Evolutionary conservation across 179 eudicot species (phyloP).

Genomic region (Amaranthus tricolor): DNA sequence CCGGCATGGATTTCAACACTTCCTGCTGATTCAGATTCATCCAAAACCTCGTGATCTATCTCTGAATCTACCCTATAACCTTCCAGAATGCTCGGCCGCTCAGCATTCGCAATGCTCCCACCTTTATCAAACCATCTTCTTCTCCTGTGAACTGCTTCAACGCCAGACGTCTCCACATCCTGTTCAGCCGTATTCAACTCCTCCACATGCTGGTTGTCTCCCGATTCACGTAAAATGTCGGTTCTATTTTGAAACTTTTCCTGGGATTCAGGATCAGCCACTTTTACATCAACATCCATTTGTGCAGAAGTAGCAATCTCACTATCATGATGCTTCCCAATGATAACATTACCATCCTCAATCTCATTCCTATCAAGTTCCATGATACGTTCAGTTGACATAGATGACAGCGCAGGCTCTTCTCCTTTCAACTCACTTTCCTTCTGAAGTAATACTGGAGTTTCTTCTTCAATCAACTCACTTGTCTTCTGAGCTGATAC

Average conservation of each 20-base stretch:
- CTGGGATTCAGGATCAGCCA: conserved; percentile 24
- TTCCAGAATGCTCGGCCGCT: conserved; percentile 34
- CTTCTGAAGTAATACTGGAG: conserved; percentile 16
- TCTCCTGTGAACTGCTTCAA: conserved; percentile 38
- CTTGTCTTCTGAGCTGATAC: conserved; percentile 20
- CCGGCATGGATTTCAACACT: conserved; percentile 29
- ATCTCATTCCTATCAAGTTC: conserved; percentile 28
- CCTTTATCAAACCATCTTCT: conserved; percentile 44
- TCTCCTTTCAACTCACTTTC: conserved; percentile 22
- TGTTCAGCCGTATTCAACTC: conserved; percentile 31
- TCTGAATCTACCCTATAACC: conserved; percentile 28
- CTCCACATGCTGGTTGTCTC: conserved; percentile 25
- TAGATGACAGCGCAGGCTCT: conserved; percentile 28
- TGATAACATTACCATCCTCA: conserved; percentile 17
- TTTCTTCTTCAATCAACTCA: conserved; percentile 23
- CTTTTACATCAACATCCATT: conserved; percentile 23
- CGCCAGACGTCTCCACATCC: conserved; percentile 33
- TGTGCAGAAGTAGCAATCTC: conserved; percentile 28
- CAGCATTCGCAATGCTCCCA: conserved; percentile 23
- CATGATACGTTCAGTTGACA: conserved; percentile 27
- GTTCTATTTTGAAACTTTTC: conserved; percentile 24
- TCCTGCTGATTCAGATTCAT: conserved; percentile 30
- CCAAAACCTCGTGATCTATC: conserved; percentile 24
- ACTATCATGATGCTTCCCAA: conserved; percentile 17
- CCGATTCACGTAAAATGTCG: conserved; percentile 22